Base-by-base conservation (phyloP, 768 basidiomycete genomes). In the Boletales sp. region DNA sequence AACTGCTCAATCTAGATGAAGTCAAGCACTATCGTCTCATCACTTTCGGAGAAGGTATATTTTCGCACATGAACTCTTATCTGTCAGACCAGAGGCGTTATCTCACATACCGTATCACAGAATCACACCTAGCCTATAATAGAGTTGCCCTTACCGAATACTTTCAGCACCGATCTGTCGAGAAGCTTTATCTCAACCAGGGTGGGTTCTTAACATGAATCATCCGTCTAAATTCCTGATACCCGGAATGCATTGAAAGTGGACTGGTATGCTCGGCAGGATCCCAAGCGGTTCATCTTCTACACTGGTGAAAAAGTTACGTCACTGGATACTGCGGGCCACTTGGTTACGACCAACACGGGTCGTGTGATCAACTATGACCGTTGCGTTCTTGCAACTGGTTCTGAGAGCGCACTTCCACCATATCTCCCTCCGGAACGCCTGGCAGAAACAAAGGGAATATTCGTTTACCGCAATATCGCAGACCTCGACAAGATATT, bases 391-490 rank as follows among this genome's bases (percentile, higher is more conserved):
- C 67, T 90, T 32, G 82, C 85, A 1, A 87, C 87, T 0, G 87
- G 87, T 2, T 87, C 86, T 1, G 73, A 73, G 19, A 84, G 85
- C 1, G 74, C 74, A 2, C 70, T 87, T 14, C 86, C 87, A 4
- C 71, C 78, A 0, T 86, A 83, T 57, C 67, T 80, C 32, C 69
- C 79, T 5, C 56, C 68, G 1, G 69, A 72, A 30, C 57, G 70
- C 14, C 69, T 72, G 4, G 66, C 62, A 15, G 63, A 58, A 30
- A 76, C 73, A 8, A 72, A 71, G 34, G 87, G 87, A 5, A 68
- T 84, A 3, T 87, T 87, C 51, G 84, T 85, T 0, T 90, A 90
- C 59, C 79, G 87, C 31, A 86, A 80, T 53, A 79, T 90, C 40
- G 67, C 81, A 18, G 87, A 90, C 59, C 69, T 90, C 37, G 78